phyloP scores from a whole-genome alignment of 495 filamentous ascomycete genomes.

The Apodospora peruviana region DNA sequence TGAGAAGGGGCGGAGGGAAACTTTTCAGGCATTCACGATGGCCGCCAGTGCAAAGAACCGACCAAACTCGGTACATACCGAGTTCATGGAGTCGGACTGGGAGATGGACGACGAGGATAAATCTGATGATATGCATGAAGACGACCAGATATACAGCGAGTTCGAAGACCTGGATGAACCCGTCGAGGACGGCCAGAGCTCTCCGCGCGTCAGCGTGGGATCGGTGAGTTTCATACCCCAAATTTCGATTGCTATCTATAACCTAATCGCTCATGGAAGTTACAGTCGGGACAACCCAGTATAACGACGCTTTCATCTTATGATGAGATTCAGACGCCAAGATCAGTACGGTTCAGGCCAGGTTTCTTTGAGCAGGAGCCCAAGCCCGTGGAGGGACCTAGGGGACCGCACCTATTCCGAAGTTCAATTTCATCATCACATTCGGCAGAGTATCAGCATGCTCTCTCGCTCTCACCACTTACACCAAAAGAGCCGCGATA shows the following conservation, averaged over 20 bases:
- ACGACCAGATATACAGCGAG: constrained; percentile 47
- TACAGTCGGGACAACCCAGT: constrained; percentile 55
- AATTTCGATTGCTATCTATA: neutral
- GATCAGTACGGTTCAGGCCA: constrained; percentile 39
- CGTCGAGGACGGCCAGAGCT: constrained; percentile 56
- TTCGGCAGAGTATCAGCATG: constrained; percentile 53
- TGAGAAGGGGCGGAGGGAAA: constrained; percentile 39
- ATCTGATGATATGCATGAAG: constrained; percentile 30
- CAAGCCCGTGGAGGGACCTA: constrained; percentile 70
- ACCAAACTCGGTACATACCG: constrained; percentile 60
- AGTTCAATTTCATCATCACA: constrained; percentile 44
- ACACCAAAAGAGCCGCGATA: constrained; percentile 37
- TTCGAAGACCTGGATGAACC: constrained; percentile 33
- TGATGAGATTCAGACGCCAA: constrained; percentile 68
- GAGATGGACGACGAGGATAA: constrained; percentile 55
- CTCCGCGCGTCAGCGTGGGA: constrained; percentile 58
- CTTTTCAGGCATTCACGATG: constrained; percentile 39
- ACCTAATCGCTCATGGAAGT: constrained; percentile 19
- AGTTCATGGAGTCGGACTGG: constrained; percentile 71
- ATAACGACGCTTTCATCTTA: constrained; percentile 71
- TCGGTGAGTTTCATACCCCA: constrained; percentile 46
- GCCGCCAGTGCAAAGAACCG: constrained; percentile 23
- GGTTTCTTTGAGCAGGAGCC: constrained; percentile 29
- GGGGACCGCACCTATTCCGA: constrained; percentile 86
- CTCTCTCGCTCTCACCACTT: constrained; percentile 62